Evolutionary conservation across 192 early-diverging fungal genomes (phyloP).

Genomic region (Mortierella claussenii): DNA sequence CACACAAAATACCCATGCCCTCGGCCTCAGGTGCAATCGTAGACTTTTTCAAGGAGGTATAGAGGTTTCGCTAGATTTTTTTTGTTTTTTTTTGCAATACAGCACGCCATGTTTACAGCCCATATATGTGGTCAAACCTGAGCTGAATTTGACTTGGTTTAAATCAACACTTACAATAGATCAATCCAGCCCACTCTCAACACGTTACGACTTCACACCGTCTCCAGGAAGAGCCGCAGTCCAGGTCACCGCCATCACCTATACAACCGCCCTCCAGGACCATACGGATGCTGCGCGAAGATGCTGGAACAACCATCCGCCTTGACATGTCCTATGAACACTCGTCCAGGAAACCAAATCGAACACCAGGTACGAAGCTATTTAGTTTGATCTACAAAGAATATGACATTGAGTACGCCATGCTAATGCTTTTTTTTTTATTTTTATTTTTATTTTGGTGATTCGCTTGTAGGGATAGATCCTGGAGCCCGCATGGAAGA

Average conservation of each 20-base stretch:
- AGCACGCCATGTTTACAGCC: no score
- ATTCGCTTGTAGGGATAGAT: not conserved
- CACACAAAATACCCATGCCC: not conserved
- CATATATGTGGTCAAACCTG: no score
- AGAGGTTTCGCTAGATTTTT: no score
- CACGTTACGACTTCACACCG: slow-evolving; percentile 6
- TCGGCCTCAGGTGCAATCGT: slow-evolving; percentile 30
- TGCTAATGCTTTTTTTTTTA: no score
- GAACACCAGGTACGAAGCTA: not conserved
- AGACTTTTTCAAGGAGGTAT: slow-evolving; percentile 48
- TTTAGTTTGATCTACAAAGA: not conserved
- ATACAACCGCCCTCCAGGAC: slow-evolving; percentile 19
- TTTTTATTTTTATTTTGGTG: no score
- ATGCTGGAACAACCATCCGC: not conserved
- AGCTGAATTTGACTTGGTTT: not conserved
- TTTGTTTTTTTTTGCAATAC: no score
- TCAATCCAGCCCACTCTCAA: slow-evolving; percentile 13
- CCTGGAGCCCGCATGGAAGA: not conserved
- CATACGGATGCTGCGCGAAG: slow-evolving; percentile 33
- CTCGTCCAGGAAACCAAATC: not conserved
- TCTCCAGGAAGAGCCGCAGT: slow-evolving; percentile 5
- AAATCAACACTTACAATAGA: not conserved
- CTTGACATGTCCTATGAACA: not conserved
- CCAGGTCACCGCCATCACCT: slow-evolving; percentile 39
- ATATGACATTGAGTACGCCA: not conserved